Conservation (phyloP, 768 basidiomycete genomes). For the Xanthoconium purpureum region DNA sequence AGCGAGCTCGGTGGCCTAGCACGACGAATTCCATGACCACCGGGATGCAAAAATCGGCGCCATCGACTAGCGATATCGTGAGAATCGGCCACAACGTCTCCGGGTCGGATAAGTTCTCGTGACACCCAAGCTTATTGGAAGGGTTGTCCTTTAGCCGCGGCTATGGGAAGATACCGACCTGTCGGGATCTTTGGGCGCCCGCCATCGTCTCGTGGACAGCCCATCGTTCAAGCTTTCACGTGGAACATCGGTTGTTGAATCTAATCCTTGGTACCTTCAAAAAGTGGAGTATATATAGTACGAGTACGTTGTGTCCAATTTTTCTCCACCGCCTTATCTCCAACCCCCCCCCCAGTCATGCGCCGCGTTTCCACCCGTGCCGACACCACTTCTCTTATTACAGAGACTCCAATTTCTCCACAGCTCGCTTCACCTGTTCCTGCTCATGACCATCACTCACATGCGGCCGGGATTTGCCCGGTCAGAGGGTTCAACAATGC, state of each 20-base stretch:
- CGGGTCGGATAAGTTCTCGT: too few relatives aligned
- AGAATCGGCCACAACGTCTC: too few relatives aligned
- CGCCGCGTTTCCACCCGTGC: background rate
- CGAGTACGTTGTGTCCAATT: background rate
- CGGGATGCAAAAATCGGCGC: too few relatives aligned
- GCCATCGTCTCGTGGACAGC: too few relatives aligned
- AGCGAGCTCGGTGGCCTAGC: too few relatives aligned
- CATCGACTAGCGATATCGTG: too few relatives aligned
- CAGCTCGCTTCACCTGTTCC: conserved; percentile 8
- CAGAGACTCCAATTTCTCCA: conserved; percentile 6
- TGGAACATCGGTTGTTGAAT: background rate
- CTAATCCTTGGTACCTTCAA: background rate
- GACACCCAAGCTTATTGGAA: too few relatives aligned
- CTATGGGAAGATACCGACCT: too few relatives aligned
- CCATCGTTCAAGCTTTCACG: background rate
- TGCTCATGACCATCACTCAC: conserved; percentile 23
- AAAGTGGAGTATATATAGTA: conserved; percentile 4
- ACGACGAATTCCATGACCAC: too few relatives aligned
- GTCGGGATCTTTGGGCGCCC: too few relatives aligned
- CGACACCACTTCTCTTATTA: background rate
- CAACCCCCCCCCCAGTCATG: conserved; percentile 3
- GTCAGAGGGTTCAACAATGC: conserved; percentile 37
- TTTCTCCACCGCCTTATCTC: background rate
- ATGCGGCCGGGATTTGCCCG: conserved; percentile 34
- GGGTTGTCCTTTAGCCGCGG: too few relatives aligned